Conservation (phyloP, 2,329 filamentous ascomycete genomes). For the Neodidymelliopsis sp. region DNA sequence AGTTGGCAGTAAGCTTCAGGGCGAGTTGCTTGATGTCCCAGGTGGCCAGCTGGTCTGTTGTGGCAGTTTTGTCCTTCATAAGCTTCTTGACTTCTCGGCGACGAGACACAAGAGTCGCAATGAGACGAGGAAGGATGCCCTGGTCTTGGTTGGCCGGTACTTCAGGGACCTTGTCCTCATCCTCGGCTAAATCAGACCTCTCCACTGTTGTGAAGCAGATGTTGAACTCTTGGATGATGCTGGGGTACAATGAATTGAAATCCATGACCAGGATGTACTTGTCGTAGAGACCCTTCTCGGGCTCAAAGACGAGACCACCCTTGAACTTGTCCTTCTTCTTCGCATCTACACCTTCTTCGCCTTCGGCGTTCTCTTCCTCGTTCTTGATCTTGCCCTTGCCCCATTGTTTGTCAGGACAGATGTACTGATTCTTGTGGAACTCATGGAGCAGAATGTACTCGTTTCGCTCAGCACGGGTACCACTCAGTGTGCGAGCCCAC, state of each 20-base stretch:
- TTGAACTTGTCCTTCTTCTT: conserved; percentile 99
- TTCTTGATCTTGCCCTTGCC: conserved; percentile 76
- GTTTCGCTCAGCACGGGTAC: conserved; percentile 95
- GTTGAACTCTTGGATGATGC: conserved; percentile 99
- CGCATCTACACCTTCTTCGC: conserved; percentile 69
- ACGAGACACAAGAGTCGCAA: conserved; percentile 87
- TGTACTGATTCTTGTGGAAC: conserved; percentile 96
- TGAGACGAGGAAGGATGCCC: conserved; percentile 88
- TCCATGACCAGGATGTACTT: conserved; percentile 99
- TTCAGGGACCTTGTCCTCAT: conserved; percentile 88
- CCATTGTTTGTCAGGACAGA: conserved; percentile 92
- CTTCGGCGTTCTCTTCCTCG: conserved; percentile 77
- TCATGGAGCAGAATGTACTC: conserved; percentile 99
- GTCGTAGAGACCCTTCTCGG: conserved; percentile 96
- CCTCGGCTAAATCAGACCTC: conserved; percentile 72
- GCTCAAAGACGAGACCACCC: conserved; percentile 97
- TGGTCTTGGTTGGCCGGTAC: conserved; percentile 79
- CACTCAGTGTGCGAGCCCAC: conserved; percentile 94
- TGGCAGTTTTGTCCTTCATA: conserved; percentile 94
- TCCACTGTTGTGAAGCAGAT: conserved; percentile 99
- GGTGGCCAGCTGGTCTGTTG: conserved; percentile 83
- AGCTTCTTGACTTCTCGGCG: conserved; percentile 92
- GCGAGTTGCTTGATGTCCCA: conserved; percentile 99
- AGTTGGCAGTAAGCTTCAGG: conserved; percentile 96
- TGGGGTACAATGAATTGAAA: conserved; percentile 98